Percentiles rank a stretch among this genome's conserved stretches.
Evolutionary conservation across 805 yeast species (phyloP).

Genomic region (Wickerhamiella occidentalis): DNA sequence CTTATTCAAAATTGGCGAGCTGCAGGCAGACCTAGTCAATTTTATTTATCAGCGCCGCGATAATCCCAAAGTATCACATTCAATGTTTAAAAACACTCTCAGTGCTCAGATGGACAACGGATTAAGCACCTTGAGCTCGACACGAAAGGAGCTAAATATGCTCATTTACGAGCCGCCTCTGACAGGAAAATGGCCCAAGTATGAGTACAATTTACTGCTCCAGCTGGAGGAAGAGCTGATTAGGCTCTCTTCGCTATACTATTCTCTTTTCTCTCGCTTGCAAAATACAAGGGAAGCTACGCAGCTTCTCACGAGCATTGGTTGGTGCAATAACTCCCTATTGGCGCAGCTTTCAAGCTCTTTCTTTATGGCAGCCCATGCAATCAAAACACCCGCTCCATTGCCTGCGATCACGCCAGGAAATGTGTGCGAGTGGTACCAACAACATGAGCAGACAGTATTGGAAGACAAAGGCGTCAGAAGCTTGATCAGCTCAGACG

Average conservation of each 20-base stretch:
- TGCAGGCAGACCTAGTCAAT: conserved; percentile 25
- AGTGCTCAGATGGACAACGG: conserved; percentile 1
- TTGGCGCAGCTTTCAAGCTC: neutral
- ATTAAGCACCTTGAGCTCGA: neutral
- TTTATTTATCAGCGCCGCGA: conserved; percentile 23
- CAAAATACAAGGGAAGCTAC: neutral
- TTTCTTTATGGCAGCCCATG: conserved; percentile 1
- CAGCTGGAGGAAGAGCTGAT: conserved; percentile 4
- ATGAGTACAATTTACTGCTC: neutral
- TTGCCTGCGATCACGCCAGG: conserved; percentile 3
- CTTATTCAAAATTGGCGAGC: conserved; percentile 22
- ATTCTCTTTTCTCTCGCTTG: neutral
- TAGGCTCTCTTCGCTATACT: neutral
- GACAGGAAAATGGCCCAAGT: conserved; percentile 7
- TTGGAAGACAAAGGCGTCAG: neutral
- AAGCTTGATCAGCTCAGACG: neutral
- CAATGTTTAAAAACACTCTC: conserved; percentile 21
- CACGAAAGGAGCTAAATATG: neutral
- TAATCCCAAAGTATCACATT: conserved; percentile 19
- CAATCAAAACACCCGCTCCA: neutral
- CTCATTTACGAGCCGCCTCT: conserved; percentile 8
- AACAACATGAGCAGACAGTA: neutral
- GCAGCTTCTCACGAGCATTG: neutral
- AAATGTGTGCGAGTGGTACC: conserved; percentile 1
- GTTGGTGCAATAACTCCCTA: neutral